phyloP scores from a whole-genome alignment of 768 basidiomycete genomes.

The Lanmaoa rubissima region DNA sequence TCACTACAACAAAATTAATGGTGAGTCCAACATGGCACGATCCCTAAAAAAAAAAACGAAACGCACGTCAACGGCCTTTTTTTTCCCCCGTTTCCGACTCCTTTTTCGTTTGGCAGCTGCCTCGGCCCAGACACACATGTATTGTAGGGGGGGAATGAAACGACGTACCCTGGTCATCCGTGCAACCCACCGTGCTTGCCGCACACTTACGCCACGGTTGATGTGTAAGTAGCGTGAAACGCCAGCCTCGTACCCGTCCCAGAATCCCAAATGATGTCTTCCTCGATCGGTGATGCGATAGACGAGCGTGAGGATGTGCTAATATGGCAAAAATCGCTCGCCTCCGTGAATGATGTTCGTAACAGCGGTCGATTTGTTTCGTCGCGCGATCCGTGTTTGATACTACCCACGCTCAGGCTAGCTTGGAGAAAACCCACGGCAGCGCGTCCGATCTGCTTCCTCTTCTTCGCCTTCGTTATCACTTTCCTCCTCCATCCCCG shows the following conservation, averaged over 20 bases:
- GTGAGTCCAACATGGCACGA: not conserved
- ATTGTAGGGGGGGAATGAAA: no score
- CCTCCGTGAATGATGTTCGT: constrained; percentile 54
- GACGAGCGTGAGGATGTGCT: constrained; percentile 80
- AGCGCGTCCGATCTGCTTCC: constrained; percentile 51
- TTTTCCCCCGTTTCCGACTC: constrained; percentile 81
- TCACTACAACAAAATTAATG: constrained; percentile 34
- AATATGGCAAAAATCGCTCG: constrained; percentile 61
- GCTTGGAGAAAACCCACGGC: constrained; percentile 91
- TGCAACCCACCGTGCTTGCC: constrained; percentile 68
- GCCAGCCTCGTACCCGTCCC: constrained; percentile 68
- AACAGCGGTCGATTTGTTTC: constrained; percentile 44
- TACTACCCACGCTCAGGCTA: constrained; percentile 55
- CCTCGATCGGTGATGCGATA: constrained; percentile 77
- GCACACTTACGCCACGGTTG: no score
- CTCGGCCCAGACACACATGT: no score
- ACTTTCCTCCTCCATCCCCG: constrained; percentile 25
- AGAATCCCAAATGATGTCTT: constrained; percentile 75
- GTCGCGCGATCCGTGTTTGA: constrained; percentile 72
- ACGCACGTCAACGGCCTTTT: constrained; percentile 58
- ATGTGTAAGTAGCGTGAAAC: not conserved
- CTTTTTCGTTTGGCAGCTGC: constrained; percentile 76
- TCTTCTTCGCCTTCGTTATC: constrained; percentile 5
- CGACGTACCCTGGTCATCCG: constrained; percentile 47
- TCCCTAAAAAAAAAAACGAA: not conserved